A percentile compares a stretch with the other conserved stretches of the same genome.
phyloP scores from a whole-genome alignment of 805 yeast genomes.

The Hagleromyces aurorensis region DNA sequence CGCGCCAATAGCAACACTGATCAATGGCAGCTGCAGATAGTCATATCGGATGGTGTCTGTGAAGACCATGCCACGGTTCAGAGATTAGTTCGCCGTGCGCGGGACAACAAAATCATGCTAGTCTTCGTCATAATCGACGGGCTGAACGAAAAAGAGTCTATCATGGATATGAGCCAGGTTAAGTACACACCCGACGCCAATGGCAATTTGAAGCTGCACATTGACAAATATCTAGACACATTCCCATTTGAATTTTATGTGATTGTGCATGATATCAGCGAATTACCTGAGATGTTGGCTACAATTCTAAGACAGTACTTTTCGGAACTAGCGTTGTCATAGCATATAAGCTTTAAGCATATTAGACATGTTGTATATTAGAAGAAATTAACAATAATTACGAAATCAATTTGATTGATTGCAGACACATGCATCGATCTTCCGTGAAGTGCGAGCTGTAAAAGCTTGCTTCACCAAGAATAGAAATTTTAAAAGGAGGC shows the following conservation, averaged over 20 bases:
- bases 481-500: too few relatives aligned
- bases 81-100: conserved; percentile 79
- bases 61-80: conserved; percentile 85
- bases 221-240: conserved; percentile 77
- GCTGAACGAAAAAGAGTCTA: conserved; percentile 72
- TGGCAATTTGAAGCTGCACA: conserved; percentile 68
- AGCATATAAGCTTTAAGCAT: neutral
- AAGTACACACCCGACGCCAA: conserved; percentile 60
- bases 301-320: conserved; percentile 88
- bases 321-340: conserved; percentile 49
- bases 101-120: conserved; percentile 88
- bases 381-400: neutral
- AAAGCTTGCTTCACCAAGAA: too few relatives aligned
- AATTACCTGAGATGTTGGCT: conserved; percentile 86
- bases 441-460: too few relatives aligned
- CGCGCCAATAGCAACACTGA: conserved; percentile 48
- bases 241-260: conserved; percentile 98
- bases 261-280: conserved; percentile 80
- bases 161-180: conserved; percentile 92
- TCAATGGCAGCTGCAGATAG: conserved; percentile 88
- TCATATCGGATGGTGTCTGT: conserved; percentile 93
- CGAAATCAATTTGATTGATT: too few relatives aligned
- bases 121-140: conserved; percentile 95
- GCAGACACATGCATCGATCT: too few relatives aligned
- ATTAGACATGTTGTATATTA: neutral